These are phyloP conservation scores for Blastomyces silverae DNA, from an alignment of 2,329 filamentous ascomycete species.

Conservation along the genomic window DNA sequence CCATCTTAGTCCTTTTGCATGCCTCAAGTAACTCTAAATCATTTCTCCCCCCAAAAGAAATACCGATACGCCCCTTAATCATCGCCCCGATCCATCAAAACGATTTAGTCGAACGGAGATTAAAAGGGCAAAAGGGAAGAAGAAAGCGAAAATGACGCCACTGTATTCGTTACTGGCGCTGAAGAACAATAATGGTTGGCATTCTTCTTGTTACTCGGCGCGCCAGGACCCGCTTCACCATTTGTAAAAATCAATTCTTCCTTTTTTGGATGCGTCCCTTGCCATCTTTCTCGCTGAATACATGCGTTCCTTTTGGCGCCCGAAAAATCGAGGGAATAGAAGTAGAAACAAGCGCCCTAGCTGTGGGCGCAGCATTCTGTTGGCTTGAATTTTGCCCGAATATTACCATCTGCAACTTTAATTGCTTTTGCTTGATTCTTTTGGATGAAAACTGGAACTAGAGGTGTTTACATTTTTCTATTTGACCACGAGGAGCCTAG, in stretches of 20 bases:
- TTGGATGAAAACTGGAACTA: neutral
- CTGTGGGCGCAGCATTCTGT: neutral
- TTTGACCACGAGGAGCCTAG: neutral
- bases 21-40: neutral
- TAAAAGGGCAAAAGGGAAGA: conserved; percentile 19
- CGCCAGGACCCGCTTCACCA: neutral
- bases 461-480: neutral
- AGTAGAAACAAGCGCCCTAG: neutral
- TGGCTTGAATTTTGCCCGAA: neutral
- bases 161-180: neutral
- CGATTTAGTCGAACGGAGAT: neutral
- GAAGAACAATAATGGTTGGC: neutral
- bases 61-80: neutral
- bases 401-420: neutral
- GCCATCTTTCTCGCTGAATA: neutral
- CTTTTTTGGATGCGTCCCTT: neutral
- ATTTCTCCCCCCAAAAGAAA: neutral
- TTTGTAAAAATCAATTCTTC: neutral
- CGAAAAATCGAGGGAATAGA: neutral
- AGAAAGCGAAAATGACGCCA: neutral
- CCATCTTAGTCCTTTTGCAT: conserved; percentile 1
- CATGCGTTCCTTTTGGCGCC: neutral
- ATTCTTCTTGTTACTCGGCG: neutral
- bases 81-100: neutral
- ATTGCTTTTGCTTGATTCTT: neutral